These are phyloP conservation scores for Fusarium sp. DNA, from an alignment of 2,329 filamentous ascomycete genomes.

Conservation along the genomic window DNA sequence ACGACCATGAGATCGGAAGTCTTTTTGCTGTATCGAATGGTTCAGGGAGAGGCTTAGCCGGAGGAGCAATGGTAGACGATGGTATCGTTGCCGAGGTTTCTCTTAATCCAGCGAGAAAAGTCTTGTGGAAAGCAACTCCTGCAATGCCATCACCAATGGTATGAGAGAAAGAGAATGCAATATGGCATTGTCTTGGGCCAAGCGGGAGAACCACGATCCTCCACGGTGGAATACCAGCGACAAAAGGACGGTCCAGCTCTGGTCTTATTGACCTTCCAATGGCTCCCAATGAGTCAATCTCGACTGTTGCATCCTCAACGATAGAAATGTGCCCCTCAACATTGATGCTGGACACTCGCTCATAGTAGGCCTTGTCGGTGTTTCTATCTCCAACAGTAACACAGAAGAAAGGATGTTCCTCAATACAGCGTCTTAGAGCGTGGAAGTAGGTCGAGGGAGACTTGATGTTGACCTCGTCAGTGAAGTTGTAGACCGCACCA, in stretches of 20 bases:
- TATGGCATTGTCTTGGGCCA: conserved; percentile 12
- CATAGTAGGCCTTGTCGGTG: conserved; percentile 38
- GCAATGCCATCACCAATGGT: conserved; percentile 39
- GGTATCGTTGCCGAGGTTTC: not conserved
- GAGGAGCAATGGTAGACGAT: conserved; percentile 1
- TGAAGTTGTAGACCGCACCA: conserved; percentile 35
- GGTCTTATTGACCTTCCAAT: conserved; percentile 25
- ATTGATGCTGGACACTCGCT: conserved; percentile 30
- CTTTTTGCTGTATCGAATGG: conserved; percentile 41
- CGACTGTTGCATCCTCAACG: not conserved
- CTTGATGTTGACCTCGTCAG: not conserved
- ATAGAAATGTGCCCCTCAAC: conserved; percentile 35
- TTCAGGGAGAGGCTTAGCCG: conserved; percentile 6
- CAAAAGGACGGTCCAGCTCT: conserved; percentile 32
- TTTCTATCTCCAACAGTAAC: conserved; percentile 31
- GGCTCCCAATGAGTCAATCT: not conserved
- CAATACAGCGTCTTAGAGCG: conserved; percentile 31
- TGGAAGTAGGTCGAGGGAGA: conserved; percentile 22
- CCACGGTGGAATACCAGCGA: conserved; percentile 34
- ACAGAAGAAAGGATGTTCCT: conserved; percentile 35
- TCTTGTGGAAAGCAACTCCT: conserved; percentile 38
- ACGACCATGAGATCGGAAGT: conserved; percentile 40
- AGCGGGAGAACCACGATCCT: conserved; percentile 36
- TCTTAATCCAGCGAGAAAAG: conserved; percentile 28
- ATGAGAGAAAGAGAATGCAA: conserved; percentile 40